Percentiles rank a stretch among this genome's conserved stretches.
These are phyloP conservation scores for Eutrema salsugineum DNA, from an alignment of 441 rosid genomes.

Conservation along the genomic window DNA sequence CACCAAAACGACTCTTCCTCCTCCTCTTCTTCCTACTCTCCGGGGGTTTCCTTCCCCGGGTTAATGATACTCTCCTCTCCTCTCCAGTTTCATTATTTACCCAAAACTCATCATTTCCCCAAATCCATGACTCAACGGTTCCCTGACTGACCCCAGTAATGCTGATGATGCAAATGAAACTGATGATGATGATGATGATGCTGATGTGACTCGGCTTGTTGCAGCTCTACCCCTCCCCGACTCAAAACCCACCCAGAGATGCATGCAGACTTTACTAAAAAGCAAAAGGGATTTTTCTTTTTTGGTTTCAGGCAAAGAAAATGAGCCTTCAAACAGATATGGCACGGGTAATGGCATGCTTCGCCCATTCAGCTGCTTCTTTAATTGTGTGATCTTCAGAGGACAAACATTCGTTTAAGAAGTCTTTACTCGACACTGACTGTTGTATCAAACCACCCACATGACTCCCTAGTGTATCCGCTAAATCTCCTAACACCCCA, in stretches of 20 bases:
- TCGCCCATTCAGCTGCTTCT: slow-evolving; percentile 89
- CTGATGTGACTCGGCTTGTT: slow-evolving; percentile 33
- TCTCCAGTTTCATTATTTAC: slow-evolving; percentile 33
- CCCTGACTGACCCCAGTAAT: slow-evolving; percentile 28
- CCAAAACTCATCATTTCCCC: slow-evolving; percentile 31
- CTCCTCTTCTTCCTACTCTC: slow-evolving; percentile 14
- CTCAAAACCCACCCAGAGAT: slow-evolving; percentile 55
- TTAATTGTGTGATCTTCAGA: slow-evolving; percentile 68
- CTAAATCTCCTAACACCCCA: slow-evolving; percentile 74
- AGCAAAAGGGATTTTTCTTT: slow-evolving; percentile 19
- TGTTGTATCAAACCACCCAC: slow-evolving; percentile 68
- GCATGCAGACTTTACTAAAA: slow-evolving; percentile 59
- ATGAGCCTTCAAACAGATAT: slow-evolving; percentile 55
- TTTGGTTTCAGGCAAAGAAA: slow-evolving; percentile 16
- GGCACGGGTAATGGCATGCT: slow-evolving; percentile 64
- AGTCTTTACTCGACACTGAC: slow-evolving; percentile 68
- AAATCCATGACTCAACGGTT: slow-evolving; percentile 19
- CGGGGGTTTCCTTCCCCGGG: not conserved
- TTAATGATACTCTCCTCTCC: no score
- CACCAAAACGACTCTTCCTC: slow-evolving; percentile 10
- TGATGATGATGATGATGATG: slow-evolving; percentile 27
- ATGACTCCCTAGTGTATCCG: slow-evolving; percentile 71
- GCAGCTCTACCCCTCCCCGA: slow-evolving; percentile 40
- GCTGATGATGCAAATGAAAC: slow-evolving; percentile 36
- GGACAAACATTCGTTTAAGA: slow-evolving; percentile 63